These are phyloP conservation scores for Plasmodium falciparum DNA, from an alignment of 169 alveolate genomes.

Conservation along the genomic window DNA sequence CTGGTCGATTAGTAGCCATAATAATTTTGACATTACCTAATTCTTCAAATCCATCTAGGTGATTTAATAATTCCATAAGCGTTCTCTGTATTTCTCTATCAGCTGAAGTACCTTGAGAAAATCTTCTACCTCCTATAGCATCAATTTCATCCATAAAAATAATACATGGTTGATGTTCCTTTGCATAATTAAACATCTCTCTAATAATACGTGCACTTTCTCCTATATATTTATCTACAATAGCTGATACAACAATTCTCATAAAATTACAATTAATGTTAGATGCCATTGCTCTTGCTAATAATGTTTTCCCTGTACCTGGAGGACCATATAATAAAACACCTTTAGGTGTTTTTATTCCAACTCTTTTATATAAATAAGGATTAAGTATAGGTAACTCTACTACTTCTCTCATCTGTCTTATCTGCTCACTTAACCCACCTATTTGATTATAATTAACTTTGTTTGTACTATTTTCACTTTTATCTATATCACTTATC, in stretches of 20 bases:
- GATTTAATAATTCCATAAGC: constrained; percentile 95
- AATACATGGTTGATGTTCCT: constrained; percentile 99
- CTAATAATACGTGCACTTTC: constrained; percentile 99
- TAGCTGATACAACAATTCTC: constrained; percentile 99
- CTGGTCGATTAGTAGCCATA: constrained; percentile 99
- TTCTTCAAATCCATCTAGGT: constrained; percentile 99
- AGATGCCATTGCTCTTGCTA: constrained; percentile 99
- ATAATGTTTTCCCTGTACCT: constrained; percentile 99
- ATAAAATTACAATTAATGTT: constrained; percentile 97
- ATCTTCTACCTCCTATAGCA: constrained; percentile 99
- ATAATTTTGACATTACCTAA: constrained; percentile 99
- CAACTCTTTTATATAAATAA: constrained; percentile 97
- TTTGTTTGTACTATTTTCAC: constrained; percentile 75
- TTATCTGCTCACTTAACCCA: constrained; percentile 97
- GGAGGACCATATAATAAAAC: constrained; percentile 99
- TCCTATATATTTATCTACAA: constrained; percentile 99
- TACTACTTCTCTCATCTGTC: constrained; percentile 98
- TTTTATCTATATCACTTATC: constrained; percentile 94
- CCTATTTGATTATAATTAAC: constrained; percentile 89
- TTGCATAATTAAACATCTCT: constrained; percentile 99
- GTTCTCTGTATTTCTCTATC: constrained; percentile 99
- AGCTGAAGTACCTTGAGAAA: constrained; percentile 98
- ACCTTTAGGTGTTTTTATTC: constrained; percentile 99
- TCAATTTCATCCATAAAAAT: constrained; percentile 99
- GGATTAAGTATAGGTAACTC: constrained; percentile 99